These are phyloP conservation scores for Vanderwaltozyma tropicalis DNA, from an alignment of 805 yeast genomes.

Conservation along the genomic window DNA sequence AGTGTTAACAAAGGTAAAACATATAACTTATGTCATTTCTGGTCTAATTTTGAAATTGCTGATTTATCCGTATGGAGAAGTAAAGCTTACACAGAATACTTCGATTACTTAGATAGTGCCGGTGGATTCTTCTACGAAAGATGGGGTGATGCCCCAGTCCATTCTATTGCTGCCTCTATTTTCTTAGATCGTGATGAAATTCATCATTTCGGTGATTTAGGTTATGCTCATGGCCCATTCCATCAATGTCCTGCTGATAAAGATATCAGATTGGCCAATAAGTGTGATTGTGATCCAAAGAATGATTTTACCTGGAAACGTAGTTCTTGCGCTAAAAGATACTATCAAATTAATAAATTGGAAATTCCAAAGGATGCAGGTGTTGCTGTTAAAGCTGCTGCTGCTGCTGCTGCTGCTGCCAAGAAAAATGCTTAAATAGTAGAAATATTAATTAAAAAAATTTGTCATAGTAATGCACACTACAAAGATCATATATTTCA, in stretches of 20 bases:
- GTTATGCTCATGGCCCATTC: slow-evolving; percentile 70
- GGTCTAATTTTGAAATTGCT: slow-evolving; percentile 81
- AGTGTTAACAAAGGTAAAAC: slow-evolving; percentile 59
- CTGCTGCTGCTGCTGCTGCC: too few species aligned
- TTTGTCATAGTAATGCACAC: too few species aligned
- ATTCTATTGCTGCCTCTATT: slow-evolving; percentile 68
- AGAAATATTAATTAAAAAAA: too few species aligned
- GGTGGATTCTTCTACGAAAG: slow-evolving; percentile 85
- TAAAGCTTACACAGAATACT: slow-evolving; percentile 56
- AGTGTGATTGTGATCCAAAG: slow-evolving; percentile 64
- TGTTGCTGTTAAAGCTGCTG: too few species aligned
- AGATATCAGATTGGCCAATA: slow-evolving; percentile 41
- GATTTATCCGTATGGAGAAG: slow-evolving; percentile 62
- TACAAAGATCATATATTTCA: too few species aligned
- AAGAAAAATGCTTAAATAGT: too few species aligned
- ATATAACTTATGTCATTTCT: slow-evolving; percentile 83
- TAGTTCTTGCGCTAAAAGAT: slow-evolving; percentile 59
- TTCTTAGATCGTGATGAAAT: slow-evolving; percentile 54
- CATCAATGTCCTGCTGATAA: slow-evolving; percentile 67
- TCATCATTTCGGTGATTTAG: slow-evolving; percentile 71
- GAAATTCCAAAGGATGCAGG: slow-evolving; percentile 59
- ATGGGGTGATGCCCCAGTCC: slow-evolving; percentile 91
- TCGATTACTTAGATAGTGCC: slow-evolving; percentile 53
- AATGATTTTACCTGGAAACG: slow-evolving; percentile 65
- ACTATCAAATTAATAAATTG: slow-evolving; percentile 40